Evolutionary conservation across 1,284 basidiomycete species (phyloP), one percentile per base, ranked within the genome.

Genomic region (Rhodotorula sp.): DNA sequence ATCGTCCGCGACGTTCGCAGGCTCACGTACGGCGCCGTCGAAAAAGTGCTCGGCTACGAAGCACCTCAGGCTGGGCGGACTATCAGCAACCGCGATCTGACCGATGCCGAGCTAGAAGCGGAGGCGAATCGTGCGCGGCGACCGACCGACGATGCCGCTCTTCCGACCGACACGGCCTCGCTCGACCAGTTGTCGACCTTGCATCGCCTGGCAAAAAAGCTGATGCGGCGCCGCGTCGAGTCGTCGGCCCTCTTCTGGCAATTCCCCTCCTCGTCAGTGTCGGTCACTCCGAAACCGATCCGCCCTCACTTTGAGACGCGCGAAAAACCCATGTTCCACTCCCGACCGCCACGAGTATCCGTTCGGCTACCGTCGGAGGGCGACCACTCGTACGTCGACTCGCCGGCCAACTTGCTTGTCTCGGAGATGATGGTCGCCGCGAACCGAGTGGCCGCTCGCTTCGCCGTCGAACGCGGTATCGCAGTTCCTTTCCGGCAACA

Each of bases 391-490:
- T 61, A 58, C 69, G 71, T 66, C 65, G 69, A 65, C 48, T 75
- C 67, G 26, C 73, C 70, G 20, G 76, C 79, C 12, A 70, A 74
- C 37, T 78, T 79, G 53, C 79, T 93, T 60, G 87, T 99, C 10
- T 84, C 88, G 0, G 93, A 97, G 80, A 83, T 86, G 77, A 95
- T 95, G 91, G 89, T 94, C 75, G 79, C 90, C 18, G 93, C 92
- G 0, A 88, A 88, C 67, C 86, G 90, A 2, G 84, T 89, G 3
- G 89, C 90, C 1, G 95, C 92, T 24, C 82, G 82, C 48, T 95
- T 90, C 81, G 87, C 87, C 65, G 75, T 80, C 29, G 87, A 91
- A 22, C 85, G 84, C 29, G 82, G 83, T 7, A 75, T 97, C 29
- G 87, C 90, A 1, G 83, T 88, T 53, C 79, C 91, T 2, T 90